A percentile compares a stretch with the other conserved stretches of the same genome.
These are phyloP conservation scores for Eruca vesicaria DNA, from an alignment of 441 rosid species.

Conservation along the genomic window DNA sequence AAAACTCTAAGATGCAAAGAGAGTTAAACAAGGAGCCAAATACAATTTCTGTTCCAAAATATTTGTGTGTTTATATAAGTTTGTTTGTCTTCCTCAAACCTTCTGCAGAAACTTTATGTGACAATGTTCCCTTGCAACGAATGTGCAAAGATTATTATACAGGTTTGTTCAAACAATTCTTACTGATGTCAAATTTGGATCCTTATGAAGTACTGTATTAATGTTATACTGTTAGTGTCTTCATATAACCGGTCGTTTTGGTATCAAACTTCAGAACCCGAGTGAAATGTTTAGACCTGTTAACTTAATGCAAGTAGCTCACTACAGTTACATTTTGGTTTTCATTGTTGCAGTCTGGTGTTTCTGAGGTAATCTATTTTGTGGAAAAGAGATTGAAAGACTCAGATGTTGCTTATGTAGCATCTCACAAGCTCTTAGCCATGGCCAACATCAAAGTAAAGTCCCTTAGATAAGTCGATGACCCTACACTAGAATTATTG, in stretches of 20 bases:
- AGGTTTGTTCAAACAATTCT: conserved; percentile 43
- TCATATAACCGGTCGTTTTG: neutral
- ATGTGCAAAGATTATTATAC: conserved; percentile 94
- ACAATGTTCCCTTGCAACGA: conserved; percentile 99
- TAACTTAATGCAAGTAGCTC: neutral
- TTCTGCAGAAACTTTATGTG: conserved; percentile 87
- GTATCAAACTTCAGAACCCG: neutral
- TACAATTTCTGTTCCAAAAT: neutral
- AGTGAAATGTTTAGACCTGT: neutral
- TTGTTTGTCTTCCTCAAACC: conserved; percentile 13
- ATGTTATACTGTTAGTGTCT: neutral
- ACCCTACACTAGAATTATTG: neutral
- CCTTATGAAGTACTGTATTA: neutral
- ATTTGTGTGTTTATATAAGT: neutral
- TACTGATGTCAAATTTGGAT: conserved; percentile 3
- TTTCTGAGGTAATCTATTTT: conserved; percentile 80
- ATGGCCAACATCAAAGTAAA: conserved; percentile 90
- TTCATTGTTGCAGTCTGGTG: conserved; percentile 69
- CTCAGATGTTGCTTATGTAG: conserved; percentile 55
- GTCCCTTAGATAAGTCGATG: neutral
- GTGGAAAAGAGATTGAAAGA: conserved; percentile 67
- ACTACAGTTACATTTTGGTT: neutral
- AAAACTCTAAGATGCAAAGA: neutral
- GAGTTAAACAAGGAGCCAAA: neutral
- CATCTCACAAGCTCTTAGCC: conserved; percentile 80